Conservation (phyloP, 495 filamentous ascomycete genomes). For the Glarea lozoyensis region DNA sequence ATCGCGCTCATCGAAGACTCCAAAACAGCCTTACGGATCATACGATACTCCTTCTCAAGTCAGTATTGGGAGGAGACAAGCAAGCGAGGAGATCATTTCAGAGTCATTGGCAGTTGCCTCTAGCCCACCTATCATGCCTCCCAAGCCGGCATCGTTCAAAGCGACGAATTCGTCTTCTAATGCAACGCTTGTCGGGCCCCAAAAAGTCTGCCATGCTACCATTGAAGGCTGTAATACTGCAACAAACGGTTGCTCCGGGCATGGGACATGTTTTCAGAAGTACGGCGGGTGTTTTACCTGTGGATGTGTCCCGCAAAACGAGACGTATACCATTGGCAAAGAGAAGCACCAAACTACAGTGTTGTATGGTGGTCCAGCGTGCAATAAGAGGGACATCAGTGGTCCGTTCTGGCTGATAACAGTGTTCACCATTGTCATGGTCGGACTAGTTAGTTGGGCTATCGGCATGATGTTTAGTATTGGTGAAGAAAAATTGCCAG, state of each 20-base stretch:
- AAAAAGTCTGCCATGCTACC: conserved; percentile 58
- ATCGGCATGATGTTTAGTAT: conserved; percentile 71
- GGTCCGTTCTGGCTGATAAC: conserved; percentile 78
- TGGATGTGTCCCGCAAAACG: conserved; percentile 47
- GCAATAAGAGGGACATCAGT: conserved; percentile 88
- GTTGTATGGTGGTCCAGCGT: conserved; percentile 75
- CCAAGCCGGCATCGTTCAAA: conserved; percentile 5
- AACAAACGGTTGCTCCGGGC: conserved; percentile 68
- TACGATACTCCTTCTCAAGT: conserved; percentile 15
- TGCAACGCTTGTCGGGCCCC: conserved; percentile 15
- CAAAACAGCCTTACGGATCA: conserved; percentile 12
- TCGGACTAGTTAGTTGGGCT: conserved; percentile 51
- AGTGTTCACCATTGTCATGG: conserved; percentile 55
- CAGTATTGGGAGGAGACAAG: conserved; percentile 10
- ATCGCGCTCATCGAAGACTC: conserved; percentile 6
- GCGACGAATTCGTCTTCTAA: conserved; percentile 1
- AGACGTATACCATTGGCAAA: conserved; percentile 24
- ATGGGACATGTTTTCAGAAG: conserved; percentile 61
- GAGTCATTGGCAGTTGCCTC: conserved; percentile 1
- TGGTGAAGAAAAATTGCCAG: conserved; percentile 70
- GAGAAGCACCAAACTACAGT: conserved; percentile 10
- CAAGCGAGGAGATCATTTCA: conserved; percentile 13
- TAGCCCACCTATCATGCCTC: not conserved
- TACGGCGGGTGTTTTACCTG: conserved; percentile 68
- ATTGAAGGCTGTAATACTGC: conserved; percentile 47